Evolutionary conservation across 208 protist genomes (phyloP).

Genomic region (Trypanosoma avium): DNA sequence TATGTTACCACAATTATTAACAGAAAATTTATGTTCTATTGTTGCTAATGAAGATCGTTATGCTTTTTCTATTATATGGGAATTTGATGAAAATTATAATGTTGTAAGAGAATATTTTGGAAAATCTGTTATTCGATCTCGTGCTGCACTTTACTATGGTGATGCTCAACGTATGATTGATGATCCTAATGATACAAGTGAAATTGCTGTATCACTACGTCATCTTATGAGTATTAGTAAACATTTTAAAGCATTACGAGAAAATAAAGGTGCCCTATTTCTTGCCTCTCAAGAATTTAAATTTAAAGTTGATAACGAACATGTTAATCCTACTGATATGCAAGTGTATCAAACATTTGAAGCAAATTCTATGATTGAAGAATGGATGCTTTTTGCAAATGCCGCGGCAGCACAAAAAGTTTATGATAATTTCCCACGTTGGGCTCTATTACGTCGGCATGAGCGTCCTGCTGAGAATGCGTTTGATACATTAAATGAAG

Average conservation of each 20-base stretch:
- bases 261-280: conserved; percentile 85
- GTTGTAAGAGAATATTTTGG: conserved; percentile 90
- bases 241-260: conserved; percentile 82
- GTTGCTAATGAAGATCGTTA: conserved; percentile 88
- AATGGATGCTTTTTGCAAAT: conserved; percentile 98
- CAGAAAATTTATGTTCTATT: conserved; percentile 96
- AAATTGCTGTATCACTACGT: conserved; percentile 78
- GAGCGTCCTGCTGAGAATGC: conserved; percentile 78
- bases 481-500: conserved; percentile 87
- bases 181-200: conserved; percentile 51
- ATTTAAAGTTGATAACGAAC: conserved; percentile 89
- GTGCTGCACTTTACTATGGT: conserved; percentile 93
- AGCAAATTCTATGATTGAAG: conserved; percentile 95
- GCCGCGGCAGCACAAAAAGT: conserved; percentile 85
- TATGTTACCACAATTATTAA: conserved; percentile 96
- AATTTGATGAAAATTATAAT: conserved; percentile 85
- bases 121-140: conserved; percentile 93
- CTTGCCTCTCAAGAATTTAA: conserved; percentile 91
- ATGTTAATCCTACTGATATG: conserved; percentile 90
- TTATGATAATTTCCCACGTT: conserved; percentile 72
- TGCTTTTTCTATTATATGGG: conserved; percentile 95
- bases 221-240: conserved; percentile 71
- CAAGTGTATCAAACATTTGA: conserved; percentile 89
- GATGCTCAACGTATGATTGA: conserved; percentile 95
- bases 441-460: conserved; percentile 91